phyloP scores from a whole-genome alignment of 345 rosid species.

The thale cress (Arabidopsis thaliana) region DNA sequence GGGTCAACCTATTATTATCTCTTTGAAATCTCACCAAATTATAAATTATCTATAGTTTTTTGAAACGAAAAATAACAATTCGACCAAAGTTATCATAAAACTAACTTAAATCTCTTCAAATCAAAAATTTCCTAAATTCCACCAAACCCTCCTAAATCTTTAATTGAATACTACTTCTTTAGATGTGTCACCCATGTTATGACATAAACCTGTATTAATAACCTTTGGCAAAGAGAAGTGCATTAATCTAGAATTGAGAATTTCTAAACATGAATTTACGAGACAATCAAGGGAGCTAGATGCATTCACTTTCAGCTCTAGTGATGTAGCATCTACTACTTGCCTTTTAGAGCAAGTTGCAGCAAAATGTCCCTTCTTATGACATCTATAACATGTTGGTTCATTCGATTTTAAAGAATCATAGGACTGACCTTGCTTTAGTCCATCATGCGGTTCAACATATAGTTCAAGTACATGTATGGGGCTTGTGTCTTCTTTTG shows the following conservation, averaged over 20 bases:
- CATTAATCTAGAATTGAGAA: background rate
- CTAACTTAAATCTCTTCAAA: too few species aligned
- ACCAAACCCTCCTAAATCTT: too few species aligned
- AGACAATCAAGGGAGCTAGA: background rate
- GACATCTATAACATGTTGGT: background rate
- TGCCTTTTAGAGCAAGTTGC: background rate
- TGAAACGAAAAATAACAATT: too few species aligned
- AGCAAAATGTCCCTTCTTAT: background rate
- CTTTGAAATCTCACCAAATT: too few species aligned
- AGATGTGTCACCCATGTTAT: background rate
- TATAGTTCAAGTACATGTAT: too few species aligned
- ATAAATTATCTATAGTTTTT: too few species aligned
- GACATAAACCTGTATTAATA: background rate
- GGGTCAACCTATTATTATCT: too few species aligned
- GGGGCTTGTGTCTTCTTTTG: too few species aligned
- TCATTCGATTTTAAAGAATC: background rate
- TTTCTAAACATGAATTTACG: background rate
- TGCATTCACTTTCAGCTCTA: background rate
- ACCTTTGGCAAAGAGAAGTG: background rate
- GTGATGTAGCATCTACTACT: background rate
- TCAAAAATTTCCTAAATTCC: too few species aligned
- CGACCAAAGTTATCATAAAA: too few species aligned
- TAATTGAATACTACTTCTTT: background rate
- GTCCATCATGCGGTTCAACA: too few species aligned
- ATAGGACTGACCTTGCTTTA: background rate